Evolutionary conservation across 1,284 basidiomycete genomes (phyloP), one percentile per base, ranked within the genome.

Genomic region (Fomes fomentarius): DNA sequence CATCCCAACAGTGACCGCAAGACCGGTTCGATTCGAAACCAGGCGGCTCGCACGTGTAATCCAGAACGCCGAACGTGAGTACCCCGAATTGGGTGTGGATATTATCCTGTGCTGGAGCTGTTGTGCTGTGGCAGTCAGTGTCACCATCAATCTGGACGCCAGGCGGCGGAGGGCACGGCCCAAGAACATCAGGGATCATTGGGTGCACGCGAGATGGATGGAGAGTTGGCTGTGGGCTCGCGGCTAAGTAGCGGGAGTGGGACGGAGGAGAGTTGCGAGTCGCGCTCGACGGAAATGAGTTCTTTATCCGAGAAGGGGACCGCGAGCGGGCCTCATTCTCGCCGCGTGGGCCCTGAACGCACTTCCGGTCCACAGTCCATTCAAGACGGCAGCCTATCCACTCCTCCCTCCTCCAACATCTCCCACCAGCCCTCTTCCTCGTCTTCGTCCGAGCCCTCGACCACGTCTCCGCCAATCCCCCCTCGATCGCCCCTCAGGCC

Each of bases 261-360:
- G 44, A 54, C 57, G 60, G 60, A 56, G 54, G 41, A 39, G 41
- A 26, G 40, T 47, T 40, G 42, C 49, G 44, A 56, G 53, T 42
- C 37, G 52, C 51, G 48, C 50, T 56, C 47, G 54, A 57, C 64
- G 64, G 64, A 65, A 58, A 65, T 65, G 64, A 62, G 34, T 52
- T 56, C 57, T 60, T 57, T 61, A 60, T 63, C 62, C 60, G 58
- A 60, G 56, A 59, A 57, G 52, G 47, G 51, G 28, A 60, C 61
- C 59, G 47, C 58, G 54, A 61, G 51, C 48, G 64, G 59, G 62
- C 68, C 71, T 71, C 70, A 63, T 69, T 72, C 71, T 62, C 54
- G 63, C 69, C 69, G 67, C 69, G 69, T 72, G 70, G 7, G 6
- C 28, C 7, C 6, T 12, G 12, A 12, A 6, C 66, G 52, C 63